Conservation (phyloP, 202 grass and related monocot genomes). For the Saccharum hybrid region DNA sequence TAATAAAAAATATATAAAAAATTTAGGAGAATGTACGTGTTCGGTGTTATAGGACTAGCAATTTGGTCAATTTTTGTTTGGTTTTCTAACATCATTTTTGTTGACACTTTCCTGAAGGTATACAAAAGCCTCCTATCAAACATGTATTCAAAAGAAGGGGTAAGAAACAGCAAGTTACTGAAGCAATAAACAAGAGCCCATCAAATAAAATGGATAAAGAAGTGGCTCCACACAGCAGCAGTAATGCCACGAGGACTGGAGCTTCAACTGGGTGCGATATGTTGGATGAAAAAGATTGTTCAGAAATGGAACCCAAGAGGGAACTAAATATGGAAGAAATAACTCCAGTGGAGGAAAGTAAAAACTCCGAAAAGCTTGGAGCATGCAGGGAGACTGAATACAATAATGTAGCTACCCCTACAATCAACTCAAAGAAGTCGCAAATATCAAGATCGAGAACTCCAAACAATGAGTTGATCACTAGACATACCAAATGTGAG, state of each 20-base stretch:
- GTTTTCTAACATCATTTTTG: slow-evolving; percentile 11
- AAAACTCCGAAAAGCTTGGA: neutral
- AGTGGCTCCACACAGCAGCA: slow-evolving; percentile 16
- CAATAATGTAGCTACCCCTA: neutral
- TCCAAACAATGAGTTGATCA: slow-evolving; percentile 1
- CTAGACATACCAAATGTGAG: slow-evolving; percentile 30
- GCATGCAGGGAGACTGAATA: neutral
- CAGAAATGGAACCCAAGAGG: slow-evolving; percentile 11
- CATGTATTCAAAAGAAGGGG: slow-evolving; percentile 36
- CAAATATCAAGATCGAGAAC: slow-evolving; percentile 27
- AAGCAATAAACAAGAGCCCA: neutral
- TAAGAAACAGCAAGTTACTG: slow-evolving; percentile 11
- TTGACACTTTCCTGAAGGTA: slow-evolving; percentile 36
- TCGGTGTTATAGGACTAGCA: neutral
- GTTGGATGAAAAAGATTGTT: slow-evolving; percentile 14
- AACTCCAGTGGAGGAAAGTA: neutral
- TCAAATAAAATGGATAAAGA: slow-evolving; percentile 35
- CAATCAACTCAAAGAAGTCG: slow-evolving; percentile 22
- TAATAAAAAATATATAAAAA: neutral
- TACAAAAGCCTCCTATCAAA: slow-evolving; percentile 28
- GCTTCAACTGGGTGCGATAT: slow-evolving; percentile 17
- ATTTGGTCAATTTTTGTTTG: slow-evolving; percentile 8
- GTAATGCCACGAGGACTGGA: slow-evolving; percentile 1
- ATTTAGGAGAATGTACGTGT: neutral
- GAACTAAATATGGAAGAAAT: slow-evolving; percentile 21